Base-by-base conservation (phyloP, 768 basidiomycete species). In the Termitomyces titanicus region DNA sequence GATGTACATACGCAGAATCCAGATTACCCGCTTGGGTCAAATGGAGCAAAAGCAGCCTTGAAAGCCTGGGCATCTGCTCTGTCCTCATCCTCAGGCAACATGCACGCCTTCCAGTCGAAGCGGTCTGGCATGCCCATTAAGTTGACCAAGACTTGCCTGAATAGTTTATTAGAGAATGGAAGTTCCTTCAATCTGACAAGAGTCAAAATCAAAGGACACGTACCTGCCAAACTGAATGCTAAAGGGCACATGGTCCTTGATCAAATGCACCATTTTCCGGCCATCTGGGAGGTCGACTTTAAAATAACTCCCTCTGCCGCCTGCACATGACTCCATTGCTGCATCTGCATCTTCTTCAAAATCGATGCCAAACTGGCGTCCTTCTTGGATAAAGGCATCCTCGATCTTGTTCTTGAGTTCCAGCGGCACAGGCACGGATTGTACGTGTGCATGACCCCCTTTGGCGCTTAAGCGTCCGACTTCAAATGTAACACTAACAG, bases 381-480 rank as follows among this genome's bases (percentile, higher is more conserved):
- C 94, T 66, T 89, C 88, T n/a, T 75, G 72, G 17, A 79, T 62
- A 69, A 98, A 98, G 11, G 84, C 78, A 11, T 79, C 72, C 67
- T 88, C 88, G 11, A 96, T 80, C 55, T 81, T 75, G 46, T 80
- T 76, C 59, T 83, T 72, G 37, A 91, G 68, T 39, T 76, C 75
- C n/a, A 70, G 58, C 0, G 94, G 92, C 6, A 95, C 69, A 24
- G 94, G 92, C 1, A 92, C 81, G 34, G 81, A 85, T 67, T 98
- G 97, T 8, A 97, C 76, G 70, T 98, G 96, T 13, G 94, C 94
- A 65, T 99, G 97, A 0, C 94, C 96, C 10, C 94, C 95, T 70
- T 89, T 90, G 2, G 87, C 82, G 54, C 82, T 82, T 40, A 94
- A 68, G 8, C 95, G 81, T 12, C 88, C 92, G 20, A 98, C 85